Conservation (phyloP, 176 grass and related monocot species). For the Rhipidocladum racemiflorum region DNA sequence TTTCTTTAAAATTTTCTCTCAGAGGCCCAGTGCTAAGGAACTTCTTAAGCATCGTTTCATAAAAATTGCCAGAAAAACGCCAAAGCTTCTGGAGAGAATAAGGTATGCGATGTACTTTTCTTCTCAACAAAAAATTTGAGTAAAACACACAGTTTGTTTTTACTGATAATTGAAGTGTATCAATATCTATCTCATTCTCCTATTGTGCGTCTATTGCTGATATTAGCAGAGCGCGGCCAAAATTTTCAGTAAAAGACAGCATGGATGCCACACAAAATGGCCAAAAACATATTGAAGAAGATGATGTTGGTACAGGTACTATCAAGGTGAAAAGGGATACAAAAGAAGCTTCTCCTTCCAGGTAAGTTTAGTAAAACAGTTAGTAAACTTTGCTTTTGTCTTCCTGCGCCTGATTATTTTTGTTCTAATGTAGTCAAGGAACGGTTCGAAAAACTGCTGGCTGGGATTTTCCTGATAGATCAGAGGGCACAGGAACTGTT, state of each 20-base stretch:
- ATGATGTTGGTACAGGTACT: slow-evolving; percentile 64
- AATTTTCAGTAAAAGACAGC: slow-evolving; percentile 55
- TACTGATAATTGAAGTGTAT: slow-evolving; percentile 15
- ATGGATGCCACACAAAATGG: slow-evolving; percentile 51
- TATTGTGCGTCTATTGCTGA: slow-evolving; percentile 26
- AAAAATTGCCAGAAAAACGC: slow-evolving; percentile 85
- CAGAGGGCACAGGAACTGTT: slow-evolving; percentile 74
- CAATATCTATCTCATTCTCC: slow-evolving; percentile 14
- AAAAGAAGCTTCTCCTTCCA: slow-evolving; percentile 44
- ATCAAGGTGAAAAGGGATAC: slow-evolving; percentile 57
- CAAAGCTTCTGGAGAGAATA: slow-evolving; percentile 98
- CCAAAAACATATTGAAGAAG: slow-evolving; percentile 41
- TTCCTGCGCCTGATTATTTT: slow-evolving; percentile 24
- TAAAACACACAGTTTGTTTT: slow-evolving; percentile 1
- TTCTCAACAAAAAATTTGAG: slow-evolving; percentile 4
- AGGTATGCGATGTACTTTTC: slow-evolving; percentile 42
- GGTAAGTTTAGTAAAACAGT: slow-evolving; percentile 42
- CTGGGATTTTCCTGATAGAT: slow-evolving; percentile 50
- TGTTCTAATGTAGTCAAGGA: slow-evolving; percentile 46
- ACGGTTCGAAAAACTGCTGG: slow-evolving; percentile 53
- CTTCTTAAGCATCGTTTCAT: slow-evolving; percentile 97
- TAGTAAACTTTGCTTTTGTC: slow-evolving; percentile 3
- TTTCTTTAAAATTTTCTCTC: slow-evolving; percentile 41
- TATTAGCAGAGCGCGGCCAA: slow-evolving; percentile 76
- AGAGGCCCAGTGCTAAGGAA: slow-evolving; percentile 97